Evolutionary conservation across 306 rosid genomes (phyloP).

Genomic region (Pterocarpus macrocarpus): DNA sequence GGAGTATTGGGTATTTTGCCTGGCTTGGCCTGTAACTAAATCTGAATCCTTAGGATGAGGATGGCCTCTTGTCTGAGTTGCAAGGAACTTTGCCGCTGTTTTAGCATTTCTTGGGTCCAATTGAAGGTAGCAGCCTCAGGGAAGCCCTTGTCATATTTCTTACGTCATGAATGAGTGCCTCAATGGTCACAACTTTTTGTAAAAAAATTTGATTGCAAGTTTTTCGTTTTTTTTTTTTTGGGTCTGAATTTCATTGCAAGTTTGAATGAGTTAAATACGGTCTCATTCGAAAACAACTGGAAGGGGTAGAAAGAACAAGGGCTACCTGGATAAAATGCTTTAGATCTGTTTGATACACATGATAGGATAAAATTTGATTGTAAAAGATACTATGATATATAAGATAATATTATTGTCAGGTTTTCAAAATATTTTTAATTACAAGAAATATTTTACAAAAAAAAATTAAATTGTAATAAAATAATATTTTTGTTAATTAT

Average conservation of each 20-base stretch:
- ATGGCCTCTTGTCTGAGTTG: not conserved
- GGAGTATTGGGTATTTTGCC: not conserved
- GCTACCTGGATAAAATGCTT: not conserved
- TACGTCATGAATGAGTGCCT: not conserved
- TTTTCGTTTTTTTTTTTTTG: too few relatives aligned
- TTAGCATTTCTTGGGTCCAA: not conserved
- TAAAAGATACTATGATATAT: too few relatives aligned
- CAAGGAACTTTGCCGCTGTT: not conserved
- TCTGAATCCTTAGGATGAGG: not conserved
- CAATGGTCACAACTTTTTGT: constrained; percentile 11
- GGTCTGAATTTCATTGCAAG: not conserved
- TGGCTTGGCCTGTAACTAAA: not conserved
- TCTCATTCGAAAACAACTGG: not conserved
- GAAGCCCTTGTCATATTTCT: not conserved
- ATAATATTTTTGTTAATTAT: too few relatives aligned
- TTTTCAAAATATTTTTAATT: too few relatives aligned
- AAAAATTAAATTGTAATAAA: too few relatives aligned
- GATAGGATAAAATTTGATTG: too few relatives aligned
- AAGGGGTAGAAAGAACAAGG: not conserved
- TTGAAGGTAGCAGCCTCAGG: not conserved
- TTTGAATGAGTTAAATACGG: not conserved
- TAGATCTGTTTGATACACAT: too few relatives aligned
- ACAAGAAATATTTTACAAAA: too few relatives aligned
- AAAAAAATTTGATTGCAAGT: too few relatives aligned
- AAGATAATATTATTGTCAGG: too few relatives aligned